A percentile compares a stretch with the other conserved stretches of the same genome.
These are phyloP conservation scores for Sugiyamaella grinbergsii DNA, from an alignment of 1,139 yeast genomes.

Conservation along the genomic window DNA sequence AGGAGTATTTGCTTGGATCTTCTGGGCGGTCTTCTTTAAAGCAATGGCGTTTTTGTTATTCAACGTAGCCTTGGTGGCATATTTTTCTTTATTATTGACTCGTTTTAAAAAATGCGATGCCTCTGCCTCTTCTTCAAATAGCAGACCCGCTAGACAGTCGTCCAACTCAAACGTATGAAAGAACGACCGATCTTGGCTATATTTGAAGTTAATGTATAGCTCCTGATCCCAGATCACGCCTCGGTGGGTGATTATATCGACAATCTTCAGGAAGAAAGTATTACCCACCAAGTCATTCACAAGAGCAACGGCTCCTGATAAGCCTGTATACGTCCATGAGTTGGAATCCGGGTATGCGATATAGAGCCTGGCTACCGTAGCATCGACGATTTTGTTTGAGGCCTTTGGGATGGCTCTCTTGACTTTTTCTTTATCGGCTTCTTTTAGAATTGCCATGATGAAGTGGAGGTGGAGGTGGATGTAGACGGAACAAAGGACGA, in stretches of 20 bases:
- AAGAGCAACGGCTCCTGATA: conserved; percentile 80
- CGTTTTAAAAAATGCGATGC: conserved; percentile 83
- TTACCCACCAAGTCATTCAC: conserved; percentile 95
- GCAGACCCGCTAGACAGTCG: conserved; percentile 82
- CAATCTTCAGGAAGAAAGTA: conserved; percentile 84
- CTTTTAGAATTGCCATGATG: conserved; percentile 48
- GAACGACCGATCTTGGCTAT: conserved; percentile 90
- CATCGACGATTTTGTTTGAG: conserved; percentile 83
- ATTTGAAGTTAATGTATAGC: conserved; percentile 80
- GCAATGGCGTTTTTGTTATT: conserved; percentile 88
- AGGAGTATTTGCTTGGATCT: conserved; percentile 44
- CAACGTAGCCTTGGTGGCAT: conserved; percentile 82
- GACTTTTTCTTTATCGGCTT: conserved; percentile 81
- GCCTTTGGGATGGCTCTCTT: conserved; percentile 88
- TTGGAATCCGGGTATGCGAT: conserved; percentile 84
- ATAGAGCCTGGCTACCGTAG: conserved; percentile 86
- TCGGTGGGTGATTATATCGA: conserved; percentile 74
- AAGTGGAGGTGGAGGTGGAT: not conserved
- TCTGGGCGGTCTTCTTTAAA: conserved; percentile 47
- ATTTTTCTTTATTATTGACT: conserved; percentile 72
- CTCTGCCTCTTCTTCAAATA: conserved; percentile 86
- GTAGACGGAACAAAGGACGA: no score
- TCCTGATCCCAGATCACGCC: conserved; percentile 99
- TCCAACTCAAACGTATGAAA: conserved; percentile 95
- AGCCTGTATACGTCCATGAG: conserved; percentile 84